Percentiles rank a stretch among this genome's conserved stretches.
These are phyloP conservation scores for Geotrichum europaeum DNA, from an alignment of 1,139 yeast species.

Conservation along the genomic window DNA sequence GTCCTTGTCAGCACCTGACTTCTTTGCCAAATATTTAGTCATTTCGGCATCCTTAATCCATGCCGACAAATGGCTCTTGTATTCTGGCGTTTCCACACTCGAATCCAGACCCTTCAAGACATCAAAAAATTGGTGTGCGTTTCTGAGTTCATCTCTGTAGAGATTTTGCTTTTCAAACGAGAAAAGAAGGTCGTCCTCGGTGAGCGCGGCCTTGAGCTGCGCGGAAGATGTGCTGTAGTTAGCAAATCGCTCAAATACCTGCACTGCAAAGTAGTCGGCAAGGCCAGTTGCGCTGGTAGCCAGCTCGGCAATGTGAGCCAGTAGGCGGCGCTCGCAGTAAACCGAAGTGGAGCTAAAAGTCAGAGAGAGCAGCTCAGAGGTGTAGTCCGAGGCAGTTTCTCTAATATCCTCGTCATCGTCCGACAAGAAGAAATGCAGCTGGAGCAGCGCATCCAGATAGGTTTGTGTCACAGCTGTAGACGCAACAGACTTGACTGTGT, in stretches of 20 bases:
- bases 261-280: background rate
- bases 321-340: conserved; percentile 30
- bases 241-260: conserved; percentile 8
- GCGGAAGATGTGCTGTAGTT: conserved; percentile 2
- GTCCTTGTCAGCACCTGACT: conserved; percentile 25
- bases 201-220: conserved; percentile 20
- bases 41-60: conserved; percentile 18
- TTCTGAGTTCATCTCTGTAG: conserved; percentile 37
- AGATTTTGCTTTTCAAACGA: conserved; percentile 49
- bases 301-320: conserved; percentile 12
- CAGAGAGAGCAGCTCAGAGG: conserved; percentile 22
- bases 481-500: background rate
- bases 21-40: background rate
- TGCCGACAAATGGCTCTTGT: conserved; percentile 1
- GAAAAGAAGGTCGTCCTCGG: conserved; percentile 37
- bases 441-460: conserved; percentile 24
- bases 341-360: conserved; percentile 28
- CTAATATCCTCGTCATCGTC: conserved; percentile 53
- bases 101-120: background rate
- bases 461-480: background rate
- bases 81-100: background rate
- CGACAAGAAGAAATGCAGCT: conserved; percentile 40
- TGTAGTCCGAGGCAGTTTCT: conserved; percentile 23
- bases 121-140: conserved; percentile 1
- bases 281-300: background rate